A percentile compares a stretch with the other conserved stretches of the same genome.
These are phyloP conservation scores for Hirsutella minnesotensis DNA, from an alignment of 2,329 filamentous ascomycete genomes.

Conservation along the genomic window DNA sequence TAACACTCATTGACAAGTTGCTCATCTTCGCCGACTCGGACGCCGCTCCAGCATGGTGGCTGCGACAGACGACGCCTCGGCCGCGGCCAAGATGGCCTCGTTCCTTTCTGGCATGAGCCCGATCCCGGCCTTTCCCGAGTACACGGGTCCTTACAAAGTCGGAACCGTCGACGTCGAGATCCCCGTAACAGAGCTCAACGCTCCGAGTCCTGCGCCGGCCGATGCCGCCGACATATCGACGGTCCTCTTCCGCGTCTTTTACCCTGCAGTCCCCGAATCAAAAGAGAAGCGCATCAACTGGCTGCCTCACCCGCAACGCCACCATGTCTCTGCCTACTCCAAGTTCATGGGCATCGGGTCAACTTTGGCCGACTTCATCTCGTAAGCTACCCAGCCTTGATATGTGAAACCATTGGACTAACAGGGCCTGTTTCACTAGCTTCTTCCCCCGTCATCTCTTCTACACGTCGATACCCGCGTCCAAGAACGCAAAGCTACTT, in stretches of 20 bases:
- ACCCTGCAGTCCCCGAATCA: conserved; percentile 49
- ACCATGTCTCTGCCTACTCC: conserved; percentile 63
- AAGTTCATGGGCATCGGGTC: conserved; percentile 59
- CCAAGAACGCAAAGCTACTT: conserved; percentile 58
- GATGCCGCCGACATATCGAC: conserved; percentile 52
- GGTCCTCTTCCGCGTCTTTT: conserved; percentile 72
- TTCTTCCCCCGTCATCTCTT: conserved; percentile 60
- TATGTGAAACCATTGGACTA: not conserved
- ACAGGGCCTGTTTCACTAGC: conserved; percentile 23
- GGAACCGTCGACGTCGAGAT: conserved; percentile 75
- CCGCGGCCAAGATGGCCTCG: conserved; percentile 27
- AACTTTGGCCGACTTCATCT: conserved; percentile 45
- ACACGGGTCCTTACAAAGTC: conserved; percentile 67
- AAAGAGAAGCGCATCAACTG: conserved; percentile 54
- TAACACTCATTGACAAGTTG: conserved; percentile 16
- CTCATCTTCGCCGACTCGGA: not conserved
- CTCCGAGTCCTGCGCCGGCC: conserved; percentile 40
- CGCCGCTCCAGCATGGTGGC: conserved; percentile 6
- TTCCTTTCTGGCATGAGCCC: conserved; percentile 50
- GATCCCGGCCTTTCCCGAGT: conserved; percentile 60
- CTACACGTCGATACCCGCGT: conserved; percentile 60
- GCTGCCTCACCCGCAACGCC: conserved; percentile 66
- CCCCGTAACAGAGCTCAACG: conserved; percentile 47
- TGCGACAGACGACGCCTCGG: conserved; percentile 8
- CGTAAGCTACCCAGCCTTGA: conserved; percentile 23